Evolutionary conservation across 352 stramenopile species (phyloP), one percentile per base, ranked within the genome.

Genomic region (Blastocystis sp.): DNA sequence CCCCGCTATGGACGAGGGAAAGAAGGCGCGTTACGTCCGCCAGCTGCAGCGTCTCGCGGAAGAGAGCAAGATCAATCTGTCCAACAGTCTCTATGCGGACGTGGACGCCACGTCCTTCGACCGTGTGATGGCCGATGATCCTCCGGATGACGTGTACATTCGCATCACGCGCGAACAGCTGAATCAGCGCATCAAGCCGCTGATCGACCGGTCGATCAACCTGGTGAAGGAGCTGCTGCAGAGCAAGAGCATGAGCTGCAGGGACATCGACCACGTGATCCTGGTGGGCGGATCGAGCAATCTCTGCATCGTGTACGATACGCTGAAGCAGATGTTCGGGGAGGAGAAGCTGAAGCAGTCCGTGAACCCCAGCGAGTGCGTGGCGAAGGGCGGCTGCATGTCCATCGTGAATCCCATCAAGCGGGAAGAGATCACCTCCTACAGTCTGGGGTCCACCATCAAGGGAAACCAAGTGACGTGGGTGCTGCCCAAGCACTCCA

Each of bases 181-280:
- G 52, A 52, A 81, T 19, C 17, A 19, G 38, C 11, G 11, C 21
- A 59, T 81, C 24, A 19, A 38, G 28, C 42, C 42, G 3, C 28
- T 63, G 6, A 34, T 84, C 17, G 52, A 84, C n/a, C 4, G 21
- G 9, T 28, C 74, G 48, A 68, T 84, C 4, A 14, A 2, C 2
- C 45, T 84, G 14, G n/a, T 66, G 42, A 21, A 28, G 10, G 24
- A 34, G 11, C 3, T 14, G 1, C 45, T 84, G 7, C 7, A 10
- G 43, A 6, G 19, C 3, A n/a, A 43, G 14, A 4, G 45, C 11
- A 19, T 84, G 54, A 69, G 54, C 4, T 1, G 3, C 40, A 19
- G 17, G 57, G 0, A 79, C 38, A 95, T 94, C 38, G 91, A 89
- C 63, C 91, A 94, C 77, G 89, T 93, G 54, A 91, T 94, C 24